Base-by-base conservation (phyloP, 495 filamentous ascomycete species). In the Hypoxylon perforatum region DNA sequence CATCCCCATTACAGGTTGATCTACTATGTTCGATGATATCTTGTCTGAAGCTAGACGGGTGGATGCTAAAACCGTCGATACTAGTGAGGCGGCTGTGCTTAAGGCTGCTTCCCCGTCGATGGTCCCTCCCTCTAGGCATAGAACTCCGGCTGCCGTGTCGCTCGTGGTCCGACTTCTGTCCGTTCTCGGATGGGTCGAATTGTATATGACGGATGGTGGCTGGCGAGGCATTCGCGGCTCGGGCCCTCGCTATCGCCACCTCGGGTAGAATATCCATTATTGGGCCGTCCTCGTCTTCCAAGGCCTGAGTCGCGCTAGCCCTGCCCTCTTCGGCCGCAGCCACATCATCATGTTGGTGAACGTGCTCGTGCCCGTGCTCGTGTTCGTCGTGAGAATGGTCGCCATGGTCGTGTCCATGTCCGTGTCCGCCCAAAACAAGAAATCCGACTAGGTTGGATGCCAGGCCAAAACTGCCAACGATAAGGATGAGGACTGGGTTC, bases 351-450 rank as follows among this genome's bases (percentile, higher is more conserved):
- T 76, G 69, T 21, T 77, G 69, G 53, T 80, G 74, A 23, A 73
- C 72, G 49, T 77, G 74, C 19, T 78, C 73, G 49, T 76, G 68
- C 15, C 65, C 70, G 63, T 82, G 76, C 11, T 72, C 76, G 57
- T 82, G 74, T 14, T 82, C 76, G 15, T 64, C 74, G 61, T 82
- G 78, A 45, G 76, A 77, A 18, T 83, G 86, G 48, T 86, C 83
- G 5, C 76, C 78, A 2, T 83, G 85, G 0, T 87, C 89, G 77
- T 94, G 92, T n/a, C 93, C 90, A 72, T 98, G 96, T 42, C 93
- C 90, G 73, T 98, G 96, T 42, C 97, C 95, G 70, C 96, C 96
- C 73, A 99, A 90, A 11, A 99, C 84, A 22, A 91, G 83, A 44
- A 97, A 87, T 0, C 95, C 95, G n/a, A 92, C 77, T 14, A 98